Conservation (phyloP, 2,329 filamentous ascomycete genomes). For the Blastomyces parvus region DNA sequence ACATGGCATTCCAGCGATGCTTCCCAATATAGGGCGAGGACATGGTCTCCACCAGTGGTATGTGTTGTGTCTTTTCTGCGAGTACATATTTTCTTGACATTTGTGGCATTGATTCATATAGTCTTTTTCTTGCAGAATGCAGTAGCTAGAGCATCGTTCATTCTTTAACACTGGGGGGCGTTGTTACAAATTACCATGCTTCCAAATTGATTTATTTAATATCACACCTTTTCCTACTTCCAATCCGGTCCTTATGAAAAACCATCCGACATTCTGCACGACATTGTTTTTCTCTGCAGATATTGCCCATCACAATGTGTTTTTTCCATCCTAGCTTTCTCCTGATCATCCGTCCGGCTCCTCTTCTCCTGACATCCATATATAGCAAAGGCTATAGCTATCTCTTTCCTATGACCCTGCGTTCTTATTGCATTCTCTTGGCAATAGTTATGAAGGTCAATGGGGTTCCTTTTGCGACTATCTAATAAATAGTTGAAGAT, state of each 20-base stretch:
- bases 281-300: neutral
- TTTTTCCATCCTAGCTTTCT: neutral
- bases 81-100: constrained; percentile 4
- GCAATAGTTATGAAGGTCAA: neutral
- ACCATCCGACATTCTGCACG: neutral
- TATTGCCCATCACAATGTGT: neutral
- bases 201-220: neutral
- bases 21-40: neutral
- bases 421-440: neutral
- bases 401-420: neutral
- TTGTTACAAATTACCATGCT: neutral
- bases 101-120: constrained; percentile 6
- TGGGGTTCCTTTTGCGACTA: neutral
- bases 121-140: neutral
- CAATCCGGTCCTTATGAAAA: neutral
- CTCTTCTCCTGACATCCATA: neutral
- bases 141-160: constrained; percentile 5
- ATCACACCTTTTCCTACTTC: neutral
- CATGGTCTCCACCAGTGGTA: constrained; percentile 13
- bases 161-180: neutral
- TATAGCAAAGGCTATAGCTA: neutral
- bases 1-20: neutral
- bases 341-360: neutral
- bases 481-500: neutral
- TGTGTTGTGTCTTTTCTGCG: constrained; percentile 11